Conservation (phyloP, 352 stramenopile species). For the Achlya hypogyna region DNA sequence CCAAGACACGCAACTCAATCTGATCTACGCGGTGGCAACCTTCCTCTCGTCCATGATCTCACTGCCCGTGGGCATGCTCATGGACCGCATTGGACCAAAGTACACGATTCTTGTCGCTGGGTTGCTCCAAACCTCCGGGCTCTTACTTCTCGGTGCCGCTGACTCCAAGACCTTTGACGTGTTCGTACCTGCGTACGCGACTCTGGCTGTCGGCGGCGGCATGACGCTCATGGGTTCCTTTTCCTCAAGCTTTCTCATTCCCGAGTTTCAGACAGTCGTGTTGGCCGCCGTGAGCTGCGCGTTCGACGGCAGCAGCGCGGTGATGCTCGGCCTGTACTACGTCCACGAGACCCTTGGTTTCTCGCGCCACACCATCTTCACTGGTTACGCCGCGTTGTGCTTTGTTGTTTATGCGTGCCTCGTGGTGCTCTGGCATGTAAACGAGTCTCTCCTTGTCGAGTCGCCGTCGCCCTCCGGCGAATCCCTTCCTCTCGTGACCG, state of each 20-base stretch:
- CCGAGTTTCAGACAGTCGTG: slow-evolving; percentile 10
- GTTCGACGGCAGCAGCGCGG: slow-evolving; percentile 10
- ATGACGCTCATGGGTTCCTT: slow-evolving; percentile 19
- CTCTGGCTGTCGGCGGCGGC: slow-evolving; percentile 4
- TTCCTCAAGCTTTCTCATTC: slow-evolving; percentile 14
- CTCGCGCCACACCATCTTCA: slow-evolving; percentile 9
- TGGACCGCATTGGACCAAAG: slow-evolving; percentile 14
- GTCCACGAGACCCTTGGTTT: slow-evolving; percentile 3
- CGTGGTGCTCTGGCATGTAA: slow-evolving; percentile 8
- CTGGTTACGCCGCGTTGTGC: slow-evolving; percentile 12
- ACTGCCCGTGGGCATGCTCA: slow-evolving; percentile 18
- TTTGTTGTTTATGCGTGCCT: slow-evolving; percentile 3
- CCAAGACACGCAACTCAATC: slow-evolving; percentile 16
- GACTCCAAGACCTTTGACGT: slow-evolving; percentile 21
- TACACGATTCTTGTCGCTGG: neutral
- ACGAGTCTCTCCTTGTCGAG: slow-evolving; percentile 21
- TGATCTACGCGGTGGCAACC: slow-evolving; percentile 11
- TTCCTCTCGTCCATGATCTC: slow-evolving; percentile 20
- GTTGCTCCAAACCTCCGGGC: slow-evolving; percentile 1
- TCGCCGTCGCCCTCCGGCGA: neutral
- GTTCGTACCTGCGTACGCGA: slow-evolving; percentile 13
- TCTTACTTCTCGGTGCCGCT: slow-evolving; percentile 1
- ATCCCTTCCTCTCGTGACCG: neutral
- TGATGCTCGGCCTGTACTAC: slow-evolving; percentile 11
- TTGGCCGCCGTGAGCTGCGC: slow-evolving; percentile 14